Conservation (phyloP, 306 rosid genomes). For the cucumber (Cucumis sativus) region DNA sequence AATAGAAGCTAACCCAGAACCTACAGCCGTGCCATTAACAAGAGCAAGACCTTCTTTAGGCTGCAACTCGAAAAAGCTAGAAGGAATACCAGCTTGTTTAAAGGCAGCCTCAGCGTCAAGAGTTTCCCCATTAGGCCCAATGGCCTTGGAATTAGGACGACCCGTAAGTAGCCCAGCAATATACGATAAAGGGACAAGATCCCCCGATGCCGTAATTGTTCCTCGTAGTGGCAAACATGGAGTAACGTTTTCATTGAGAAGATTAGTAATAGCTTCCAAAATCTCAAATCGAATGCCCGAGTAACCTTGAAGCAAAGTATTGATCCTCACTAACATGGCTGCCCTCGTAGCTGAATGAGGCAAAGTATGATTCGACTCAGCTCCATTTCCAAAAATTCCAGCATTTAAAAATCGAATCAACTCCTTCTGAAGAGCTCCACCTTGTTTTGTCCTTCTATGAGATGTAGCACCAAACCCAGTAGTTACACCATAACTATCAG, state of each 20-base stretch:
- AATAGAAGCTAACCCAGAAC: conserved; percentile 72
- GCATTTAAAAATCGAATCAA: conserved; percentile 77
- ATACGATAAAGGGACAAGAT: conserved; percentile 80
- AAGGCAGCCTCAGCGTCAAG: conserved; percentile 52
- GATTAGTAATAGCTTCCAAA: conserved; percentile 63
- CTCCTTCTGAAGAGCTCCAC: conserved; percentile 80
- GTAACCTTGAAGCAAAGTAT: conserved; percentile 88
- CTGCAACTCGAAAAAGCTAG: conserved; percentile 67
- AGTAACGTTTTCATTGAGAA: conserved; percentile 53
- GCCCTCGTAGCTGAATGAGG: conserved; percentile 78
- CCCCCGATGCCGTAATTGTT: conserved; percentile 72
- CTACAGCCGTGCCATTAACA: conserved; percentile 84
- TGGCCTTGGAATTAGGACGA: conserved; percentile 55
- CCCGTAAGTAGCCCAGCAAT: conserved; percentile 72
- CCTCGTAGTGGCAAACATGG: conserved; percentile 83
- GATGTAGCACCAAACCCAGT: conserved; percentile 94
- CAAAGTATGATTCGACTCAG: conserved; percentile 52
- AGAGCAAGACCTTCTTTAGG: conserved; percentile 94
- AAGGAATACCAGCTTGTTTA: conserved; percentile 29
- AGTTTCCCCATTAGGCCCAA: conserved; percentile 49
- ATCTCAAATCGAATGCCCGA: conserved; percentile 86
- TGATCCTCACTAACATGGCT: conserved; percentile 71
- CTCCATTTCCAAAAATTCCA: conserved; percentile 68
- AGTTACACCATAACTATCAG: conserved; percentile 78
- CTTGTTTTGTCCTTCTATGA: conserved; percentile 68